Conservation (phyloP, 805 yeast genomes). For the Lachancea sp. region DNA sequence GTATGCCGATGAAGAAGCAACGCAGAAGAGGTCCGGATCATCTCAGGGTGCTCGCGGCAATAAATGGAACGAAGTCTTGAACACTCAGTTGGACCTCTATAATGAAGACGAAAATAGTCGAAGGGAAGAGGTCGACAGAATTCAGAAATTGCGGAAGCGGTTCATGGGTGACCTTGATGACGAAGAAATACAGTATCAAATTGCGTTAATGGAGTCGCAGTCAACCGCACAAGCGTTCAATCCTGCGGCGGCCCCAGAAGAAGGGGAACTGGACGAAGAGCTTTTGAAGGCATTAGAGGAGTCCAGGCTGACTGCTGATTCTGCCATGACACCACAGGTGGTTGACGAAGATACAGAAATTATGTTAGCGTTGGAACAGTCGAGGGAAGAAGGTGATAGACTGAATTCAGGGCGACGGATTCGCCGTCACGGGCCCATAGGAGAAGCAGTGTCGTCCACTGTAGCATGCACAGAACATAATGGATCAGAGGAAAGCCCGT, state of each 20-base stretch:
- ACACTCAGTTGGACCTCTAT: slow-evolving; percentile 23
- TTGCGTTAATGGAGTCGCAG: slow-evolving; percentile 32
- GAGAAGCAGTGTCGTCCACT: slow-evolving; percentile 1
- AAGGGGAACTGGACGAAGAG: slow-evolving; percentile 9
- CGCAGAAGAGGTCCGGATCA: slow-evolving; percentile 8
- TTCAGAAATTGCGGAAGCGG: slow-evolving; percentile 16
- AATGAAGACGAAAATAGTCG: slow-evolving; percentile 24
- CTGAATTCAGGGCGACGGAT: slow-evolving; percentile 1
- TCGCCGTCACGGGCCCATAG: slow-evolving; percentile 7
- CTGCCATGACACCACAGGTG: not conserved
- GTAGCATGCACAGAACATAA: not conserved
- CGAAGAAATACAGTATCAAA: slow-evolving; percentile 28
- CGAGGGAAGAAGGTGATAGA: slow-evolving; percentile 11
- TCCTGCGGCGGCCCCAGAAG: not conserved
- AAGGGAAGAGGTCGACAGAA: slow-evolving; percentile 14
- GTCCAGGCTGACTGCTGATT: slow-evolving; percentile 10
- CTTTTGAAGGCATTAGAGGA: slow-evolving; percentile 11
- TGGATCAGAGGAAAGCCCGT: not conserved
- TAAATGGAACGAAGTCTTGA: slow-evolving; percentile 28
- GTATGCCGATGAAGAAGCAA: slow-evolving; percentile 17
- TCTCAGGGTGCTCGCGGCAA: slow-evolving; percentile 15
- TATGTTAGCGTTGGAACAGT: slow-evolving; percentile 16
- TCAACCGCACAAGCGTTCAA: slow-evolving; percentile 1
- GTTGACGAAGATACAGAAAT: slow-evolving; percentile 11
- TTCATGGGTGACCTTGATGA: slow-evolving; percentile 32